Conservation (phyloP, 129 eudicot genomes). For the Lactuca sativa region DNA sequence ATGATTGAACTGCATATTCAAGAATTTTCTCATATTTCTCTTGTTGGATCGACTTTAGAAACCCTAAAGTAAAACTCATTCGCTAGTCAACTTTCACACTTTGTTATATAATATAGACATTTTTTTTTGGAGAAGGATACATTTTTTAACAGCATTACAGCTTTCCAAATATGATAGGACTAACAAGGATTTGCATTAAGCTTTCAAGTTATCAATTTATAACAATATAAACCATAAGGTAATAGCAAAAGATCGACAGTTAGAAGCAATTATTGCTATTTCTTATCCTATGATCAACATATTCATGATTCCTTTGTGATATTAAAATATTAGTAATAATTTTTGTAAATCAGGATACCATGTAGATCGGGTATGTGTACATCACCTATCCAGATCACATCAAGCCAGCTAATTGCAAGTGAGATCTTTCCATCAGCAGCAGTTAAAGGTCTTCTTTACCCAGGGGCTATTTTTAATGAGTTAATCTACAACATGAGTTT, state of each 20-base stretch:
- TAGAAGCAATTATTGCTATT: too few species aligned
- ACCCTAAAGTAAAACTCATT: background rate
- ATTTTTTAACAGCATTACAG: background rate
- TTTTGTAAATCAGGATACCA: constrained; percentile 55
- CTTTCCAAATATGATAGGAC: too few species aligned
- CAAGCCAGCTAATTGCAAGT: constrained; percentile 87
- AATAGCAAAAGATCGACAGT: too few species aligned
- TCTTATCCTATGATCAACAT: too few species aligned
- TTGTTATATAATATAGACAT: constrained; percentile 6
- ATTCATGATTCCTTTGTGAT: background rate
- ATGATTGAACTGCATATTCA: background rate
- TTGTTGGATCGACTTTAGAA: constrained; percentile 2
- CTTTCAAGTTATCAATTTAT: too few species aligned
- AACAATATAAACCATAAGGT: too few species aligned
- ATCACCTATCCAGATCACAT: constrained; percentile 81
- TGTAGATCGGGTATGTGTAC: constrained; percentile 92
- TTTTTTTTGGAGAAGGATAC: constrained; percentile 6
- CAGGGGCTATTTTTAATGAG: constrained; percentile 76
- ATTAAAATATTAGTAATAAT: constrained; percentile 5
- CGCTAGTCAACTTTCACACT: background rate
- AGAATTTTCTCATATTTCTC: background rate
- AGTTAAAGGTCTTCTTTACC: constrained; percentile 82
- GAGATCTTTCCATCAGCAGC: constrained; percentile 77
- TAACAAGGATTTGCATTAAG: too few species aligned
- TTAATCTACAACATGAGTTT: constrained; percentile 56